phyloP scores from a whole-genome alignment of 2,329 filamentous ascomycete genomes.

The Arthrobotrys iridis region DNA sequence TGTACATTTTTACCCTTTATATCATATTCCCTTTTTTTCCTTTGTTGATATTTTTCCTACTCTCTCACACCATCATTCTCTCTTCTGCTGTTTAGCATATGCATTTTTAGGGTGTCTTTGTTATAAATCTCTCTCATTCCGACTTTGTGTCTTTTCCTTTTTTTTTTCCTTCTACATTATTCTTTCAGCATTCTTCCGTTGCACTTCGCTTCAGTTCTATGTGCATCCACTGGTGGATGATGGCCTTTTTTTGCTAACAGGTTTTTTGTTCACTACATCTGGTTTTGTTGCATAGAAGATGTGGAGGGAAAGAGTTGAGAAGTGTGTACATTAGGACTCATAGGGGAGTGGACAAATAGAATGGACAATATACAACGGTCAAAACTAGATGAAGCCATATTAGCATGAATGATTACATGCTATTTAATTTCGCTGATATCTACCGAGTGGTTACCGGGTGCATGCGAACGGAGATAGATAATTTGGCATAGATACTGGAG shows the following conservation, averaged over 20 bases:
- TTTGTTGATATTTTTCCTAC: slow-evolving; percentile 38
- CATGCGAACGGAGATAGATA: neutral
- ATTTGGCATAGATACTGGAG: neutral
- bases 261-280: too few species aligned
- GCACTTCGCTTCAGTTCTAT: neutral
- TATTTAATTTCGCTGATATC: too few species aligned
- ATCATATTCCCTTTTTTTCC: slow-evolving; percentile 17
- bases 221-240: slow-evolving; percentile 39
- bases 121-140: slow-evolving; percentile 13
- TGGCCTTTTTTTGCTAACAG: neutral
- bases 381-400: too few species aligned
- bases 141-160: neutral
- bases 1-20: slow-evolving; percentile 17
- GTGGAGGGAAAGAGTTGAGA: neutral
- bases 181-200: slow-evolving; percentile 1
- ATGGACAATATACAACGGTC: slow-evolving; percentile 3
- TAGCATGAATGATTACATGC: too few species aligned
- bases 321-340: neutral
- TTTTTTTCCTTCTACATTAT: neutral
- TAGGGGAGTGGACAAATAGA: neutral
- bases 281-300: neutral
- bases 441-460: too few species aligned
- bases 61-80: neutral
- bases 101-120: slow-evolving; percentile 37
- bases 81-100: slow-evolving; percentile 14